These are phyloP conservation scores for Pseudocercospora cruenta DNA, from an alignment of 2,329 filamentous ascomycete genomes.

Conservation along the genomic window DNA sequence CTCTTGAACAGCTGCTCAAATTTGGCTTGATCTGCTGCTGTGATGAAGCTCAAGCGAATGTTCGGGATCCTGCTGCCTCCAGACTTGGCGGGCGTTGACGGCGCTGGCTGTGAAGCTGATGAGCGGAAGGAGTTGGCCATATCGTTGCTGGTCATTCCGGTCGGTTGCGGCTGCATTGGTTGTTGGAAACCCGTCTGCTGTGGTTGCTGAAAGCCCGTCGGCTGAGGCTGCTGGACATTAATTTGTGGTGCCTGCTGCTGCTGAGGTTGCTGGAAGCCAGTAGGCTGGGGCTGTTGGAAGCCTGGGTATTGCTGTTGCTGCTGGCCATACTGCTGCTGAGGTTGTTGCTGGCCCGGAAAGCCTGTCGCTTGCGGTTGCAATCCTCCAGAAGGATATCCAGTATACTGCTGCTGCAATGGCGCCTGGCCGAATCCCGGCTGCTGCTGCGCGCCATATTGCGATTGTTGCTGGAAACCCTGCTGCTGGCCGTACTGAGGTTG, in stretches of 20 bases:
- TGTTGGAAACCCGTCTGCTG: constrained; percentile 48
- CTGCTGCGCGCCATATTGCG: constrained; percentile 52
- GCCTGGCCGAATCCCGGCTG: constrained; percentile 58
- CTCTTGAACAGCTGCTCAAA: constrained; percentile 98
- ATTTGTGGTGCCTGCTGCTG: constrained; percentile 46
- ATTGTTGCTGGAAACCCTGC: constrained; percentile 46
- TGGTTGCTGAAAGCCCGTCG: constrained; percentile 45
- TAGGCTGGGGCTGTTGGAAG: constrained; percentile 48
- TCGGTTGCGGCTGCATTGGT: constrained; percentile 57
- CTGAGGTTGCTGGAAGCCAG: constrained; percentile 44
- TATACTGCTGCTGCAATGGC: constrained; percentile 67
- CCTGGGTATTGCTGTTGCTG: constrained; percentile 35
- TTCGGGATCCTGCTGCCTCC: constrained; percentile 83
- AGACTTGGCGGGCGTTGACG: constrained; percentile 62
- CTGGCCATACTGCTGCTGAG: constrained; percentile 36
- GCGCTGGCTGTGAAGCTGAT: constrained; percentile 53
- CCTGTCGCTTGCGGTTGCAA: constrained; percentile 43
- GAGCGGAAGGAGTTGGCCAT: constrained; percentile 66
- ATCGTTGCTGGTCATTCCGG: constrained; percentile 65
- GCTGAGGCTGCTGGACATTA: constrained; percentile 39
- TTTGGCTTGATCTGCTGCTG: constrained; percentile 89
- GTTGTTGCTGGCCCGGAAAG: constrained; percentile 36
- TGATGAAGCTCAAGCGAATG: constrained; percentile 93
- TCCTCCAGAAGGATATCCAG: constrained; percentile 60
- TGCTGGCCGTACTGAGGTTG: constrained; percentile 60